Evolutionary conservation across 208 protist genomes (phyloP), one percentile per base, ranked within the genome.

Genomic region (Acanthamoeba sp.): DNA sequence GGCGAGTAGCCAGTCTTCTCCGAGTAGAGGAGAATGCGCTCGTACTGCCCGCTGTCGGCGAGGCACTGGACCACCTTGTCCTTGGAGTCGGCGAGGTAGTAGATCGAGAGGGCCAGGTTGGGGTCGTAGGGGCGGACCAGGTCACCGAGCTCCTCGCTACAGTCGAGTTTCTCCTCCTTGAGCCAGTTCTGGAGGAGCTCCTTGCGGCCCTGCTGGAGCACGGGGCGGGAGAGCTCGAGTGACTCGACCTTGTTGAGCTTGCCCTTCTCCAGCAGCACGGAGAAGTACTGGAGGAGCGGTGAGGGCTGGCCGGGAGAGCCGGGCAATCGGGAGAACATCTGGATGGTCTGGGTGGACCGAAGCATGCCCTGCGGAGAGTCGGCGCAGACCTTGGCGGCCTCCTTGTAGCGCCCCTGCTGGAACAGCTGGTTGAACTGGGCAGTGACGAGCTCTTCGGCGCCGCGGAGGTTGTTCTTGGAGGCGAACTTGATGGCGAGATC

Each of bases 81-180:
- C 78, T 94, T 94, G 24, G 92, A 85, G 45, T 87, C 92, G 78
- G 92, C 80, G 14, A 94, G 57, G 64, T 94, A 94, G 55, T 99
- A 99, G n/a, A 99, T 98, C 69, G 98, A 98, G 32, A 99, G 98
- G 14, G 99, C 99, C 55, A 99, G 97, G 64, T 99, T 98, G 52
- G 98, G 95, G 89, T 98, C 96, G 45, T 96, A 96, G 45, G 95
- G 97, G 85, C 98, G 96, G 32, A 99, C 95, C 10, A 99, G 76
- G 97, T 99, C 99, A 71, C 99, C 99, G 29, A 99, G 98, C 95
- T 99, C 99, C 96, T 99, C 99, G 57, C 97, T 98, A 89, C 98
- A 97, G 57, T 99, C 99, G 22, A 99, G 97, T 97, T 99, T 99
- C 94, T 99, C 98, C 93, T 99, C 98, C 24, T 99, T 98, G 93